Conservation (phyloP, 1,284 basidiomycete genomes). For the Phaffia rhodozyma region DNA sequence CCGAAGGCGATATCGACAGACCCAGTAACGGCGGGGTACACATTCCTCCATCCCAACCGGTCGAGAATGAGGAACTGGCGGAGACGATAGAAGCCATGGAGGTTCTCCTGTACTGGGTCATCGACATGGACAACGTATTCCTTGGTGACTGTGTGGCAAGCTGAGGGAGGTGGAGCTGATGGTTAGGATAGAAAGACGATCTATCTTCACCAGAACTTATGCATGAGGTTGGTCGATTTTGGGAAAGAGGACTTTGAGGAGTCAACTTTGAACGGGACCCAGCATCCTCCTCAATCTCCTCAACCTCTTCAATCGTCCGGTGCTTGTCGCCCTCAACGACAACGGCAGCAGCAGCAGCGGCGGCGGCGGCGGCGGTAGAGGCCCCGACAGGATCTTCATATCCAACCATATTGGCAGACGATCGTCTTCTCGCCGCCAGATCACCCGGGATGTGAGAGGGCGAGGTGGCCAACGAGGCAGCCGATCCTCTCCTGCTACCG, state of each 20-base stretch:
- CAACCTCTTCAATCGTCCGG: not conserved
- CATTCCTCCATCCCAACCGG: not conserved
- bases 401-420: not conserved
- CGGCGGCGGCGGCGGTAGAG: not conserved
- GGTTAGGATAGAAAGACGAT: not conserved
- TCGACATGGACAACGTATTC: constrained; percentile 1
- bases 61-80: not conserved
- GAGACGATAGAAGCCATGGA: constrained; percentile 5
- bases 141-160: not conserved
- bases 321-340: not conserved
- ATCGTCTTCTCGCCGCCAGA: not conserved
- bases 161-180: not conserved
- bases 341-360: not conserved
- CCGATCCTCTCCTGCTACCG: not conserved
- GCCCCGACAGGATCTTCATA: not conserved
- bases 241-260: not conserved
- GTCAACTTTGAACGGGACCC: not conserved
- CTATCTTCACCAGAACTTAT: not conserved
- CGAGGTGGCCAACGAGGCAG: not conserved
- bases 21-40: not conserved
- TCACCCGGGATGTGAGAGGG: not conserved
- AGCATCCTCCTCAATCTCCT: not conserved
- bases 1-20: not conserved
- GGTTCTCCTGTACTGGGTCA: constrained; percentile 10
- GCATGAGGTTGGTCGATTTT: not conserved